phyloP scores from a whole-genome alignment of 768 basidiomycete species.

The Russula emetica region DNA sequence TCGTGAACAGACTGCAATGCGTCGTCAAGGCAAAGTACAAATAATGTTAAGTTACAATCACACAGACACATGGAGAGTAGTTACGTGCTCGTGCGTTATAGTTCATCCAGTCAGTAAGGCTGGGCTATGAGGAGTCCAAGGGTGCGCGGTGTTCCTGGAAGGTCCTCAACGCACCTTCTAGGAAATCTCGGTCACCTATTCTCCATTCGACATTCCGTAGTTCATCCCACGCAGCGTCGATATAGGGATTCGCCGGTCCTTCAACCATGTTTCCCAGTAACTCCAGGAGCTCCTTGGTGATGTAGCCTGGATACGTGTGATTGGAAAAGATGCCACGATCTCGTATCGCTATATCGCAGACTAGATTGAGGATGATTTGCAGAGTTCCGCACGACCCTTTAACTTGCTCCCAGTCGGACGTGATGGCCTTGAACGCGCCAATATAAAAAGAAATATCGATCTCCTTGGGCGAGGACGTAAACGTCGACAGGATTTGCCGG shows the following conservation, averaged over 20 bases:
- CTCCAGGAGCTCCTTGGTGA: slow-evolving; percentile 9
- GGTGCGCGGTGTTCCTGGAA: neutral
- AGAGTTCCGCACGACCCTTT: neutral
- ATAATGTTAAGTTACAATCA: neutral
- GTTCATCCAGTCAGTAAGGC: neutral
- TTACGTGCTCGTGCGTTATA: neutral
- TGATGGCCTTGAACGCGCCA: slow-evolving; percentile 4
- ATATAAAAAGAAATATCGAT: neutral
- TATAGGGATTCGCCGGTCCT: neutral
- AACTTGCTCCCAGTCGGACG: slow-evolving; percentile 3
- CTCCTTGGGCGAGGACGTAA: neutral
- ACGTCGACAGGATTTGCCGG: neutral
- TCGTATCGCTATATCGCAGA: neutral
- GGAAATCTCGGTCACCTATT: neutral
- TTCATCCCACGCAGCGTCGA: neutral
- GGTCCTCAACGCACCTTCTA: neutral
- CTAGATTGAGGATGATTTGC: neutral
- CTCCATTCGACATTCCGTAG: neutral
- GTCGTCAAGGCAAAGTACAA: neutral
- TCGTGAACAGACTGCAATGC: neutral
- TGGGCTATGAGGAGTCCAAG: neutral
- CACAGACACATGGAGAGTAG: neutral
- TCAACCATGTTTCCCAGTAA: neutral
- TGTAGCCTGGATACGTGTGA: neutral
- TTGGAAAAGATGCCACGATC: slow-evolving; percentile 4